phyloP scores from a whole-genome alignment of 176 grass and related monocot species.

The Oryza meyeriana region DNA sequence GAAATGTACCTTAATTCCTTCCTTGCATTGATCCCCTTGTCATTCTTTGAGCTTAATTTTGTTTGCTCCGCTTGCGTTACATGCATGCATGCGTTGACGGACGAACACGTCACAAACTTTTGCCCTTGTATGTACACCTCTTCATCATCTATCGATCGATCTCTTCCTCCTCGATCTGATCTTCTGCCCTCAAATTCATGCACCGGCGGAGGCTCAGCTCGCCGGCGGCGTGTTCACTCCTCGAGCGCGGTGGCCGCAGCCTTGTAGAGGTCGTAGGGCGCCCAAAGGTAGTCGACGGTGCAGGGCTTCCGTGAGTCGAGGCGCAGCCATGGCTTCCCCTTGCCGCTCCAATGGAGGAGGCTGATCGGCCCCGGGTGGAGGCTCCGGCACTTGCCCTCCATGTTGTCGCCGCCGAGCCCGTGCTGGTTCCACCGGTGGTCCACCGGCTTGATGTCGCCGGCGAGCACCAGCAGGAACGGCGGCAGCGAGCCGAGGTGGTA shows the following conservation, averaged over 20 bases:
- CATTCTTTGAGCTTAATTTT: background rate
- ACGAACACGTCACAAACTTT: too few species aligned
- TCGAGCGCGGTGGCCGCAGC: constrained; percentile 51
- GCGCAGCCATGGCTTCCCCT: constrained; percentile 72
- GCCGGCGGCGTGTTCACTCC: constrained; percentile 31
- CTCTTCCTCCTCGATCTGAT: background rate
- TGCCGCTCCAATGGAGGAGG: constrained; percentile 81
- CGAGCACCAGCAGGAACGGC: constrained; percentile 68
- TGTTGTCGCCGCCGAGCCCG: constrained; percentile 78
- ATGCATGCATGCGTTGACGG: background rate
- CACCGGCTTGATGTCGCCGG: constrained; percentile 68
- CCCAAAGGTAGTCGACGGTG: constrained; percentile 79
- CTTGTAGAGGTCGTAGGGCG: constrained; percentile 76
- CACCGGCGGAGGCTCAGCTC: background rate
- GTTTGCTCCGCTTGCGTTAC: background rate
- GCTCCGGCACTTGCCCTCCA: constrained; percentile 61
- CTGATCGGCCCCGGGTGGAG: constrained; percentile 74
- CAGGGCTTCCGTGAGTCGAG: constrained; percentile 66
- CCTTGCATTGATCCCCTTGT: background rate
- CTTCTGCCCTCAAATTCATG: background rate
- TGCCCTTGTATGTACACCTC: background rate
- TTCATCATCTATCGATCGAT: too few species aligned
- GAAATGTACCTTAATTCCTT: background rate
- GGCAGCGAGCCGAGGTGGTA: constrained; percentile 83
- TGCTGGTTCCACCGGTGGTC: constrained; percentile 89